Percentiles rank a stretch among this genome's conserved stretches.
phyloP scores from a whole-genome alignment of 129 eudicot species.

The Lonicera japonica region DNA sequence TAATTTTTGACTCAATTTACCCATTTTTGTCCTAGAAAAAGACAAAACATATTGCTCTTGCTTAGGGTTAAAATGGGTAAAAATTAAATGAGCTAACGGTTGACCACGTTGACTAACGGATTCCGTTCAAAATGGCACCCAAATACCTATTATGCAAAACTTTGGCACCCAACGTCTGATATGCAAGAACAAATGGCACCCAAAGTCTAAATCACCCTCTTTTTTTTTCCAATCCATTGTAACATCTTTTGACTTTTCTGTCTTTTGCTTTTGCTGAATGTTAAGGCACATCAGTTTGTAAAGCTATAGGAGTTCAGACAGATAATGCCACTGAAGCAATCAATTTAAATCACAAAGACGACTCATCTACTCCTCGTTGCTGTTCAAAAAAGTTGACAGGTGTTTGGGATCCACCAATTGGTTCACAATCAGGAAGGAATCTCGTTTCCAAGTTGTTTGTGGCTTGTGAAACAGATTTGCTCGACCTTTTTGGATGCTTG shows the following conservation, averaged over 20 bases:
- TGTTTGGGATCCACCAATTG: constrained; percentile 46
- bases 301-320: constrained; percentile 66
- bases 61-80: no score
- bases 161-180: no score
- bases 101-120: no score
- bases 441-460: constrained; percentile 56
- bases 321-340: constrained; percentile 33
- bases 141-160: no score
- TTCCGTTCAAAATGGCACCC: no score
- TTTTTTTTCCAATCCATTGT: neutral
- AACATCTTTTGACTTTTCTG: neutral
- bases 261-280: constrained; percentile 14
- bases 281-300: constrained; percentile 30
- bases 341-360: constrained; percentile 17
- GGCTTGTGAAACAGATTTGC: constrained; percentile 67
- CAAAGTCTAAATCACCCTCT: no score
- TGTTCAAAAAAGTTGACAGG: constrained; percentile 38
- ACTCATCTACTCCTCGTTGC: constrained; percentile 13
- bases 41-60: no score
- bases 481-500: constrained; percentile 57
- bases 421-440: constrained; percentile 31
- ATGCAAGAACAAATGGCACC: no score
- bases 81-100: no score
- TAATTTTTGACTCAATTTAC: no score
- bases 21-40: no score